phyloP scores from a whole-genome alignment of 768 basidiomycete species.

The Serendipita indica region DNA sequence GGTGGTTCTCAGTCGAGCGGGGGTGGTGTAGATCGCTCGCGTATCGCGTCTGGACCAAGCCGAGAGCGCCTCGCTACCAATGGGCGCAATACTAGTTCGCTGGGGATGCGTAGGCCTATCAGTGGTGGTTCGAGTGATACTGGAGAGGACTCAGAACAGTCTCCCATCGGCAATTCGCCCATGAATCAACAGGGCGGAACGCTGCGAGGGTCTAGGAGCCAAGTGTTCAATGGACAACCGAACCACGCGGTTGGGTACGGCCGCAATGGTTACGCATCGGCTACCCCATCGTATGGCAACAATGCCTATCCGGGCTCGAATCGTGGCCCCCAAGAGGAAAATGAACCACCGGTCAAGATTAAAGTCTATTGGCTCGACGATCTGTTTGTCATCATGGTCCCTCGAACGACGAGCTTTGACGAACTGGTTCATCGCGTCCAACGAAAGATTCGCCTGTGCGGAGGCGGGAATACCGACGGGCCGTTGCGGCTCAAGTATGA shows the following conservation, averaged over 20 bases:
- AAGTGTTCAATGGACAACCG: slow-evolving; percentile 1
- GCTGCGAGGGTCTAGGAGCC: not conserved
- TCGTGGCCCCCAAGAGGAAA: not conserved
- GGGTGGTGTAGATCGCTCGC: not conserved
- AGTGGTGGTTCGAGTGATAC: slow-evolving; percentile 9
- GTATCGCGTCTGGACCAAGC: not conserved
- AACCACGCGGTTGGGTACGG: not conserved
- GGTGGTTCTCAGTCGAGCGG: not conserved
- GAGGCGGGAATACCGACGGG: slow-evolving; percentile 63
- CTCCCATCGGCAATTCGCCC: not conserved
- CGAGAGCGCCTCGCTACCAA: not conserved
- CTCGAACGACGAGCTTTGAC: slow-evolving; percentile 58
- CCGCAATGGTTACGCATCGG: not conserved
- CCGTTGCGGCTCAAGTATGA: slow-evolving; percentile 75
- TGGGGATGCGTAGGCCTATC: not conserved
- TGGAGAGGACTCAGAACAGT: not conserved
- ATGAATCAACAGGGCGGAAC: not conserved
- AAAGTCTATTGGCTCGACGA: slow-evolving; percentile 93
- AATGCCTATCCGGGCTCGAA: not conserved
- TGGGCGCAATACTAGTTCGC: not conserved
- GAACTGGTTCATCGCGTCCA: slow-evolving; percentile 83
- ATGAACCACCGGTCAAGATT: slow-evolving; percentile 53
- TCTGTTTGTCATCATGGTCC: slow-evolving; percentile 86
- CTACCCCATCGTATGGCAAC: not conserved
- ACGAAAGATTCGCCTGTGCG: slow-evolving; percentile 85